Percentiles rank a stretch among this genome's conserved stretches.
phyloP scores from a whole-genome alignment of 1,284 basidiomycete genomes.

The Trichosporon faecale region DNA sequence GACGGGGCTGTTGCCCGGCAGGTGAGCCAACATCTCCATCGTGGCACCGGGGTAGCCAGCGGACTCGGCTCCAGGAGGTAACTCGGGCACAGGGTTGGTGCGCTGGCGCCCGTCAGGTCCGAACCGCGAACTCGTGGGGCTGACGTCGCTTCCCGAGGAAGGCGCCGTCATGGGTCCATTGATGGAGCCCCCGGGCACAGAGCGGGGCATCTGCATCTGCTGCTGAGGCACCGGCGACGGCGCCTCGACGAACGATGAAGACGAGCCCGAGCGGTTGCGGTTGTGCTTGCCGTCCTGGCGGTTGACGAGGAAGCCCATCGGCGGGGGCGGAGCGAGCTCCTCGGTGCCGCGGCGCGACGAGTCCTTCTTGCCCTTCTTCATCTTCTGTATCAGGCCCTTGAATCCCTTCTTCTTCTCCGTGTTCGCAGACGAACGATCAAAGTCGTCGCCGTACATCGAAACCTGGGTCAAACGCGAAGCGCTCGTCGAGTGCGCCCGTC shows the following conservation, averaged over 20 bases:
- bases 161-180: conserved; percentile 12
- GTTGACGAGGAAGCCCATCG: conserved; percentile 74
- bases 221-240: conserved; percentile 14
- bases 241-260: conserved; percentile 35
- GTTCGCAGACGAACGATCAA: conserved; percentile 50
- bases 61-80: conserved; percentile 22
- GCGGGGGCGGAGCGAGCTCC: conserved; percentile 72
- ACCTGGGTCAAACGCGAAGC: conserved; percentile 41
- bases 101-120: conserved; percentile 19
- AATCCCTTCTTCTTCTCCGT: conserved; percentile 64
- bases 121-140: conserved; percentile 46
- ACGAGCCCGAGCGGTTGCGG: conserved; percentile 40
- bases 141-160: conserved; percentile 23
- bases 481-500: conserved; percentile 25
- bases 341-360: conserved; percentile 31
- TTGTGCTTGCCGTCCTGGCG: conserved; percentile 49
- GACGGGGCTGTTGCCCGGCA: conserved; percentile 7
- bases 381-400: conserved; percentile 75
- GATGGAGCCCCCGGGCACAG: not conserved
- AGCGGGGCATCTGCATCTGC: not conserved
- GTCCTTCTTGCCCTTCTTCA: conserved; percentile 55
- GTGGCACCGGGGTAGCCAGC: conserved; percentile 25
- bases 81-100: conserved; percentile 19
- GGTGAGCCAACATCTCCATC: conserved; percentile 35
- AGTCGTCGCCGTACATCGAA: conserved; percentile 27